Evolutionary conservation across 208 protist species (phyloP), one percentile per base, ranked within the genome.

Genomic region (Lotmaria passim): DNA sequence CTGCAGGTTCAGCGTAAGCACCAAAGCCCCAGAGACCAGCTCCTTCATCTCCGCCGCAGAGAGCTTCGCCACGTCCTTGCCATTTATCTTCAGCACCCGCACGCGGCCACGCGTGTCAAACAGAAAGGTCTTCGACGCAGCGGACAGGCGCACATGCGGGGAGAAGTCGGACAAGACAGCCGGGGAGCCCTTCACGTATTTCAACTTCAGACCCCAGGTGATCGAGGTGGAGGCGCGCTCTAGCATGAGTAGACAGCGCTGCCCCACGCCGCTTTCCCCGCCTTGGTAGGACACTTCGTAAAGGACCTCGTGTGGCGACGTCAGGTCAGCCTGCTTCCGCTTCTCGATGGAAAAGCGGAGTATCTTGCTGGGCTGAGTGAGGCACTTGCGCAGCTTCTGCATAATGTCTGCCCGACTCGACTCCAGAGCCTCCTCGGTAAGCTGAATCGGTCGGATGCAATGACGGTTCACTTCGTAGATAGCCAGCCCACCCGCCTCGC

Each of bases 191-290:
- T 52, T 28, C 24, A 46, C 17, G 36, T 50, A 56, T 63, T 66
- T 60, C 39, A 92, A n/a, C 44, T 73, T 71, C 17, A 93, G 36
- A 19, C 82, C 75, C 87, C 87, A 93, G 44, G 73, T 69, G 5
- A 89, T 78, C 14, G 59, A 58, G 15, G 69, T 68, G 23, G 74
- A 85, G 14, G 79, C 44, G 21, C 87, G 78, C 34, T 74, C 70
- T n/a, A 93, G 60, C 51, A 89, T 82, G 46, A 93, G 72, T 36
- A 71, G 52, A n/a, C 75, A 76, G 38, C 82, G 72, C 71, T 89
- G 86, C 7, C 86, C 86, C 23, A 75, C 62, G 30, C 70, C 65
- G 14, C 63, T 66, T 62, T 91, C 86, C 38, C 79, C 82, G 52
- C 87, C 83, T 44, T 90, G 81, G 28, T 52, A 47, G 23, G 75